These are phyloP conservation scores for Hypoxylon lenormandii DNA, from an alignment of 495 filamentous ascomycete genomes.

Conservation along the genomic window DNA sequence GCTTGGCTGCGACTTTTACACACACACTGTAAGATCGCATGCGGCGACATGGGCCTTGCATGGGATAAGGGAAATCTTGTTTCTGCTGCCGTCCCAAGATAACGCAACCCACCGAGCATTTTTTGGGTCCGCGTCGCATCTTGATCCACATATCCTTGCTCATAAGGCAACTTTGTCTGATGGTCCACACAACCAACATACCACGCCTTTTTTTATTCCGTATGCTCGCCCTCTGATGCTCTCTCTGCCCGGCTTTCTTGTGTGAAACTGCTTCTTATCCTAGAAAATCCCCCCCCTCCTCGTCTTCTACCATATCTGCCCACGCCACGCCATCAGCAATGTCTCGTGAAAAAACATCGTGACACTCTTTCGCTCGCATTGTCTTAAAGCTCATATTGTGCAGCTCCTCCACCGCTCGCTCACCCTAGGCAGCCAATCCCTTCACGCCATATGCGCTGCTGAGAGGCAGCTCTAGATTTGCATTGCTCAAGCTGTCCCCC, in stretches of 20 bases:
- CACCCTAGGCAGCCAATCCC: background rate
- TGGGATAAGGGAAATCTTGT: constrained; percentile 41
- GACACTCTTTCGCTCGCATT: constrained; percentile 1
- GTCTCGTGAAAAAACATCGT: constrained; percentile 3
- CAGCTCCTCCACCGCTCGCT: background rate
- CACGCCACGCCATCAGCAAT: constrained; percentile 25
- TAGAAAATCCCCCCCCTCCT: constrained; percentile 7
- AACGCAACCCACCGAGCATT: constrained; percentile 36
- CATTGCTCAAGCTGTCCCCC: constrained; percentile 8
- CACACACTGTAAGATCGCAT: constrained; percentile 12
- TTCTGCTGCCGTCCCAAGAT: constrained; percentile 31
- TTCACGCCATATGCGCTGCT: constrained; percentile 32
- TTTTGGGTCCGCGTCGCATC: constrained; percentile 42
- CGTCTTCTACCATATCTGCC: constrained; percentile 13
- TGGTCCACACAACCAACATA: constrained; percentile 7
- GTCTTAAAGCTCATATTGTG: background rate
- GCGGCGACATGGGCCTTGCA: constrained; percentile 6
- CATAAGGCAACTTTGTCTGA: background rate
- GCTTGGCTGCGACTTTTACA: too few species aligned
- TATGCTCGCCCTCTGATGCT: too few species aligned
- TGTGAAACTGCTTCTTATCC: background rate
- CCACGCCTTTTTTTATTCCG: too few species aligned
- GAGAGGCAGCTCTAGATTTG: constrained; percentile 24
- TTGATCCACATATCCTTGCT: constrained; percentile 35
- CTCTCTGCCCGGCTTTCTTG: constrained; percentile 17